Conservation (phyloP, 768 basidiomycete species). For the Coprinellus aureogranulatus region DNA sequence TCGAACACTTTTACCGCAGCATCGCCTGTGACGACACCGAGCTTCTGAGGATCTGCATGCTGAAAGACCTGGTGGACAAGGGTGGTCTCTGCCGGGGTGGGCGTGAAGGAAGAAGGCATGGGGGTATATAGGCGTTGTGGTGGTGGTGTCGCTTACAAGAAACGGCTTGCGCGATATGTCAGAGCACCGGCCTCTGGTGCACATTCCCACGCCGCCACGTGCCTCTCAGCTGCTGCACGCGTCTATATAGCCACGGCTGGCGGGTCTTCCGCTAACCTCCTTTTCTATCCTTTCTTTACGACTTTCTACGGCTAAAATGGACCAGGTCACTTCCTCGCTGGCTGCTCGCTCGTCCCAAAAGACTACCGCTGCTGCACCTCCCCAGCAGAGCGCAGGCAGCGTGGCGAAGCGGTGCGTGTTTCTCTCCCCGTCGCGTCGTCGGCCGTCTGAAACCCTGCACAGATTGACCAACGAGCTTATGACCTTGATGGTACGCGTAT, state of each 20-base stretch:
- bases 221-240: too few relatives aligned
- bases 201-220: too few relatives aligned
- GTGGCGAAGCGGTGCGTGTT: conserved; percentile 73
- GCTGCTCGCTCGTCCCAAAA: conserved; percentile 60
- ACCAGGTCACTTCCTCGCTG: conserved; percentile 66
- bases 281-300: conserved; percentile 16
- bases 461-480: conserved; percentile 83
- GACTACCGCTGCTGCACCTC: conserved; percentile 48
- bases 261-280: too few relatives aligned
- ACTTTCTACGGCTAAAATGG: conserved; percentile 46
- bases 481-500: conserved; percentile 72
- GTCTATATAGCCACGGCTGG: too few relatives aligned
- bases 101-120: conserved; percentile 46
- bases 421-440: conserved; percentile 6
- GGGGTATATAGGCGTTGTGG: conserved; percentile 13
- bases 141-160: conserved; percentile 11
- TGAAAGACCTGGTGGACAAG: conserved; percentile 74
- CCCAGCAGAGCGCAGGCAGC: conserved; percentile 64
- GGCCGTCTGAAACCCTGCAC: conserved; percentile 7
- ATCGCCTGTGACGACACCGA: conserved; percentile 86
- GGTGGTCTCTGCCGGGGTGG: conserved; percentile 49
- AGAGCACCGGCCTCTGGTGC: too few relatives aligned
- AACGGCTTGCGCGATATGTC: not conserved
- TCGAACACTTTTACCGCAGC: conserved; percentile 85
- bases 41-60: conserved; percentile 71